phyloP scores from a whole-genome alignment of 495 filamentous ascomycete genomes.

The Neurospora terricola region DNA sequence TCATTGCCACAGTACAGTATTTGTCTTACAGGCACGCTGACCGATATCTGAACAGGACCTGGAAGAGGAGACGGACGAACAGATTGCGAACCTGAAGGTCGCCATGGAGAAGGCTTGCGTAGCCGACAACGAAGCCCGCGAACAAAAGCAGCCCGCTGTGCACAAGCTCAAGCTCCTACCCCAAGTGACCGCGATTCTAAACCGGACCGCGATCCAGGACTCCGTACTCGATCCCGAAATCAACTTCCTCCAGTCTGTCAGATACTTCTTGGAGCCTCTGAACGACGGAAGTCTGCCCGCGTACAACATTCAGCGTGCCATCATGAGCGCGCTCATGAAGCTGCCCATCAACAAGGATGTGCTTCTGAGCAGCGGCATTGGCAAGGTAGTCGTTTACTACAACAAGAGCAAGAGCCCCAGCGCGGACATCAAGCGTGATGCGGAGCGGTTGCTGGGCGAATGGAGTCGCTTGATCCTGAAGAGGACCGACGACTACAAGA shows the following conservation, averaged over 20 bases:
- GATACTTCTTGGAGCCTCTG: conserved; percentile 94
- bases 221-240: conserved; percentile 84
- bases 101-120: conserved; percentile 89
- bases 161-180: conserved; percentile 93
- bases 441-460: conserved; percentile 80
- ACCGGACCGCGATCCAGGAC: conserved; percentile 73
- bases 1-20: neutral
- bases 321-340: conserved; percentile 69
- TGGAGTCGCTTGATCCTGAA: conserved; percentile 97
- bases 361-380: conserved; percentile 82
- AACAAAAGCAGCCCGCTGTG: conserved; percentile 66
- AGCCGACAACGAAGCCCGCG: conserved; percentile 70
- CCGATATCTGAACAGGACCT: conserved; percentile 52
- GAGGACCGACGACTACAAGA: conserved; percentile 83
- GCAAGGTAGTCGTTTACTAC: conserved; percentile 93
- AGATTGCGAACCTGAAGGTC: conserved; percentile 78
- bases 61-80: conserved; percentile 76
- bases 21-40: conserved; percentile 4
- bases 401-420: conserved; percentile 86
- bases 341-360: conserved; percentile 85
- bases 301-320: conserved; percentile 92
- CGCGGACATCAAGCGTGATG: conserved; percentile 79
- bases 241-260: conserved; percentile 87
- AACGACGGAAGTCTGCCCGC: conserved; percentile 87
- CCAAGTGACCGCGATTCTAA: conserved; percentile 79